phyloP scores from a whole-genome alignment of 2,329 filamentous ascomycete species.

The Aureobasidium mangrovei region DNA sequence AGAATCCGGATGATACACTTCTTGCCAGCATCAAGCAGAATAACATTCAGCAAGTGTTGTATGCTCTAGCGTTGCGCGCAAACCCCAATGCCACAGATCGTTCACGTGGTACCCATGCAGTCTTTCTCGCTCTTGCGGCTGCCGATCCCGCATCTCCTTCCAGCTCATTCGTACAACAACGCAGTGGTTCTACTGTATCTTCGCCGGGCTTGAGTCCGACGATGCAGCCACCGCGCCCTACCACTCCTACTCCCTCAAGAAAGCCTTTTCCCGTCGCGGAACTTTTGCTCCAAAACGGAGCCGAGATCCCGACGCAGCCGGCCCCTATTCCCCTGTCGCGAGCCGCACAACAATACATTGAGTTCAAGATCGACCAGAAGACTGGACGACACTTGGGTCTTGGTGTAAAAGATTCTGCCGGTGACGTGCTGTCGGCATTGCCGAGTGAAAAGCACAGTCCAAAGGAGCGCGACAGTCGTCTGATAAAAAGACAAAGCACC shows the following conservation, averaged over 20 bases:
- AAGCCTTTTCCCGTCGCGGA: slow-evolving; percentile 80
- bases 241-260: slow-evolving; percentile 33
- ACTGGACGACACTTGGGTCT: slow-evolving; percentile 25
- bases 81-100: slow-evolving; percentile 82
- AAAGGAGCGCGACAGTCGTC: slow-evolving; percentile 4
- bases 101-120: slow-evolving; percentile 76
- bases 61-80: slow-evolving; percentile 75
- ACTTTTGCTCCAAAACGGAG: slow-evolving; percentile 85
- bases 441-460: slow-evolving; percentile 37
- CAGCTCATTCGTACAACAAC: slow-evolving; percentile 21
- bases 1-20: slow-evolving; percentile 75
- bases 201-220: slow-evolving; percentile 36
- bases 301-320: slow-evolving; percentile 66
- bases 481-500: neutral
- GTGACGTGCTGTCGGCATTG: slow-evolving; percentile 55
- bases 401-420: slow-evolving; percentile 23
- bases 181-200: slow-evolving; percentile 27
- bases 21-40: slow-evolving; percentile 92
- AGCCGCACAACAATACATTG: slow-evolving; percentile 74
- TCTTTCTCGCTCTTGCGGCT: slow-evolving; percentile 85
- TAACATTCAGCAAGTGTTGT: slow-evolving; percentile 86
- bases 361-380: slow-evolving; percentile 55
- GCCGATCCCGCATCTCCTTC: slow-evolving; percentile 77
- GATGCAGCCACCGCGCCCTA: slow-evolving; percentile 22
- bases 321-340: slow-evolving; percentile 77